Percentiles rank a stretch among this genome's conserved stretches.
phyloP scores from a whole-genome alignment of 139 green algal species.

The Ostreobium quekettii region DNA sequence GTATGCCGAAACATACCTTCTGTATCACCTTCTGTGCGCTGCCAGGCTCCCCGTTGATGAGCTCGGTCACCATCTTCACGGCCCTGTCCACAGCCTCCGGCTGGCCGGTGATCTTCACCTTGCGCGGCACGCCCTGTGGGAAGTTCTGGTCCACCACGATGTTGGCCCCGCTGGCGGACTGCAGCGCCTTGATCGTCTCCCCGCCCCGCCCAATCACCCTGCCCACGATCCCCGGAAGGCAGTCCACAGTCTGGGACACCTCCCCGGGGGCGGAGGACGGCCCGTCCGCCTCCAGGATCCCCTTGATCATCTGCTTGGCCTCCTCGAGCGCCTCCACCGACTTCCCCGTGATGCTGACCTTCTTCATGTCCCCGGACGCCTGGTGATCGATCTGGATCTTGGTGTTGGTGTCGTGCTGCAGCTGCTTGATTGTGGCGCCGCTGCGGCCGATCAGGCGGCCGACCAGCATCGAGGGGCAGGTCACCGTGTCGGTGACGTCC shows the following conservation, averaged over 20 bases:
- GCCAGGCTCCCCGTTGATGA: conserved; percentile 74
- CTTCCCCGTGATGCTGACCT: conserved; percentile 57
- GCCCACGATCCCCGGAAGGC: conserved; percentile 75
- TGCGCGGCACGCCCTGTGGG: conserved; percentile 39
- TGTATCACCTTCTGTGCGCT: conserved; percentile 70
- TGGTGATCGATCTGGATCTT: conserved; percentile 73
- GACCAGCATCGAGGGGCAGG: conserved; percentile 34
- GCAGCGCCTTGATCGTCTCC: conserved; percentile 94
- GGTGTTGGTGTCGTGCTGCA: conserved; percentile 57
- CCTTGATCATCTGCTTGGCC: conserved; percentile 41
- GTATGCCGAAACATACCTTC: conserved; percentile 61
- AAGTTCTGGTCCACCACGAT: conserved; percentile 65
- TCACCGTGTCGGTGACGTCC: neutral
- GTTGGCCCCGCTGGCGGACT: conserved; percentile 73
- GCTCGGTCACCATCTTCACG: conserved; percentile 65
- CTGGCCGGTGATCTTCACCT: conserved; percentile 61
- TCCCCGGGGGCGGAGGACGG: conserved; percentile 7
- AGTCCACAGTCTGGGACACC: conserved; percentile 42
- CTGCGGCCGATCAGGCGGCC: conserved; percentile 78
- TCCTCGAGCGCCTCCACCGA: conserved; percentile 31
- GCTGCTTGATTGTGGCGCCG: conserved; percentile 76
- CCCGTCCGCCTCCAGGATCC: conserved; percentile 25
- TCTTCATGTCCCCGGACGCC: conserved; percentile 50
- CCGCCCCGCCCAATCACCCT: conserved; percentile 89
- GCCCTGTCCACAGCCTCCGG: conserved; percentile 54